Evolutionary conservation across 176 grass and related monocot species (phyloP), one percentile per base, ranked within the genome.

Genomic region (Bothriochloa decipiens): DNA sequence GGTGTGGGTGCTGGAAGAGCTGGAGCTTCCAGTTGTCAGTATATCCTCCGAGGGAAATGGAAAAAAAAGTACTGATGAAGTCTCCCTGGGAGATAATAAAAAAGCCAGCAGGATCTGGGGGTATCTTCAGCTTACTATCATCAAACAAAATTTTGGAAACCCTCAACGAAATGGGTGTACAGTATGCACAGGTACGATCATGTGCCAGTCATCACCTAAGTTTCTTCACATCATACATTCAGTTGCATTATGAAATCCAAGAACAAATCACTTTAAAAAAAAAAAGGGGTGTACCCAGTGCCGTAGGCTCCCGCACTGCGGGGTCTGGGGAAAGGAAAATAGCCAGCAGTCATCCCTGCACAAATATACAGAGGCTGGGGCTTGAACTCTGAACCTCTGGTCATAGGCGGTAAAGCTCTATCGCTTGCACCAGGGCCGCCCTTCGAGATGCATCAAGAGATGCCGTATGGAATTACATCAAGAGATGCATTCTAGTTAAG

Each of bases 1-100:
- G 96, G 81, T 96, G 41, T 96, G 96, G 93, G 57, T 99, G 82
- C 82, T 96, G 18, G 90, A 94, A 92, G 91, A 89, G 43, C 58
- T 86, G 70, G 76, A 92, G 35, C 87, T 99, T 64, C 96, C 96
- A 20, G 67, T 99, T 76, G 57, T 96, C 49, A 96, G 81, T 74
- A 74, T 86, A n/a, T 78, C 89, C 39, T 74, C 80, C 18, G 78
- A 87, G 68, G 50, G 77, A 68, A 71, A 25, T 22, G 27, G 81
- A 33, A 78, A 82, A 82, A 85, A 89, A 84, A 50, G 92, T 99
- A 71, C 58, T 99, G 65, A 79, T 99, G 64, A 92, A 92, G 70
- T 96, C 93, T 78, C 86, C 88, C 16, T 96, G 88, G 90, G 91
- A 96, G 76, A 79, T 99, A 80, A 77, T 96, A 55, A 79, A 92